Conservation (phyloP, 2,329 filamentous ascomycete species). For the Paracoccidioides brasiliensis region DNA sequence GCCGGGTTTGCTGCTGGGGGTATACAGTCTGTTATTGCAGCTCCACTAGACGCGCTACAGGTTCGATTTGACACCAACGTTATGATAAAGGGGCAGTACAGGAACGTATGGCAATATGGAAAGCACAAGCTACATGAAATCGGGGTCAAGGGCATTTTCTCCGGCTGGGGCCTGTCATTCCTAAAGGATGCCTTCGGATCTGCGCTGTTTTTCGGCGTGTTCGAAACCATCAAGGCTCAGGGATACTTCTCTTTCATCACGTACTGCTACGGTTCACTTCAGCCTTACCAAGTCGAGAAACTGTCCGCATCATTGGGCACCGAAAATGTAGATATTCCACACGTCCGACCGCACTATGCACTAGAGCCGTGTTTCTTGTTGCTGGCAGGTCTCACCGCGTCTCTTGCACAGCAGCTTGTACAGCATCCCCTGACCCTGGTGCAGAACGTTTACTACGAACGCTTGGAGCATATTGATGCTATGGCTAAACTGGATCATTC, state of each 20-base stretch:
- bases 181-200: slow-evolving; percentile 48
- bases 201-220: slow-evolving; percentile 49
- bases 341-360: slow-evolving; percentile 50
- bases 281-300: slow-evolving; percentile 16
- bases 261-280: slow-evolving; percentile 41
- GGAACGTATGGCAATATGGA: slow-evolving; percentile 52
- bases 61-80: slow-evolving; percentile 48
- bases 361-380: slow-evolving; percentile 50
- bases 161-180: slow-evolving; percentile 48
- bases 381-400: slow-evolving; percentile 46
- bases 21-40: slow-evolving; percentile 48
- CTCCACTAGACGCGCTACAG: slow-evolving; percentile 51
- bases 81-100: slow-evolving; percentile 45
- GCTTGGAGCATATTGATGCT: slow-evolving; percentile 47
- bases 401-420: slow-evolving; percentile 44
- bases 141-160: slow-evolving; percentile 48
- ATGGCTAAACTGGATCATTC: slow-evolving; percentile 33
- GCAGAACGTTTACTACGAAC: slow-evolving; percentile 47
- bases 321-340: slow-evolving; percentile 23
- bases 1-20: slow-evolving; percentile 48
- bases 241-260: slow-evolving; percentile 48
- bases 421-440: slow-evolving; percentile 47
- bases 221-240: slow-evolving; percentile 52
- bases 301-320: slow-evolving; percentile 16
- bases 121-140: slow-evolving; percentile 45